phyloP scores from a whole-genome alignment of 768 basidiomycete species.

The Leucogyrophana mollusca region DNA sequence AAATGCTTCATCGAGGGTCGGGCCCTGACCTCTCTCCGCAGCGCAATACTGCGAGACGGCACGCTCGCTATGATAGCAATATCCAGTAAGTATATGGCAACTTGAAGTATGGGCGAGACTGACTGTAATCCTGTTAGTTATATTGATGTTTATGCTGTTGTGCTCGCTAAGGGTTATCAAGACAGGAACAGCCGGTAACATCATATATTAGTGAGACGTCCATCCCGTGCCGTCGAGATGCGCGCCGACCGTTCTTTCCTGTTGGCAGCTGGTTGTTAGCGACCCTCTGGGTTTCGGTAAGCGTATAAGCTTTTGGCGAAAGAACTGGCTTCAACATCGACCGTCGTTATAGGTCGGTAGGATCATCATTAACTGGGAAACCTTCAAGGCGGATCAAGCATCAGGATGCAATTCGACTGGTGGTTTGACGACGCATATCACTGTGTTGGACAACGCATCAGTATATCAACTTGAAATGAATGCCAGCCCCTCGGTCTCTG shows the following conservation, averaged over 20 bases:
- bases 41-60: conserved; percentile 18
- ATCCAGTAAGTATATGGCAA: conserved; percentile 9
- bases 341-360: conserved; percentile 12
- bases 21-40: conserved; percentile 2
- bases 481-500: too few species aligned
- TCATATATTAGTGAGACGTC: conserved; percentile 17
- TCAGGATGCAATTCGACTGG: conserved; percentile 2
- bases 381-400: neutral
- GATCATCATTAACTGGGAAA: conserved; percentile 11
- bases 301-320: conserved; percentile 2
- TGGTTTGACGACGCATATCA: neutral
- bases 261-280: conserved; percentile 17
- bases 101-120: neutral
- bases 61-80: conserved; percentile 6
- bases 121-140: conserved; percentile 3
- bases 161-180: conserved; percentile 9
- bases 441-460: neutral
- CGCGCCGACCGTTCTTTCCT: neutral
- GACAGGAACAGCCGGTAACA: conserved; percentile 15
- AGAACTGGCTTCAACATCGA: too few species aligned
- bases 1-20: conserved; percentile 5
- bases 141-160: conserved; percentile 18
- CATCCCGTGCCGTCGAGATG: neutral
- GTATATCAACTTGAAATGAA: too few species aligned
- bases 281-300: conserved; percentile 16